Evolutionary conservation across 2,329 filamentous ascomycete species (phyloP).

Genomic region (Botrytis deweyae): DNA sequence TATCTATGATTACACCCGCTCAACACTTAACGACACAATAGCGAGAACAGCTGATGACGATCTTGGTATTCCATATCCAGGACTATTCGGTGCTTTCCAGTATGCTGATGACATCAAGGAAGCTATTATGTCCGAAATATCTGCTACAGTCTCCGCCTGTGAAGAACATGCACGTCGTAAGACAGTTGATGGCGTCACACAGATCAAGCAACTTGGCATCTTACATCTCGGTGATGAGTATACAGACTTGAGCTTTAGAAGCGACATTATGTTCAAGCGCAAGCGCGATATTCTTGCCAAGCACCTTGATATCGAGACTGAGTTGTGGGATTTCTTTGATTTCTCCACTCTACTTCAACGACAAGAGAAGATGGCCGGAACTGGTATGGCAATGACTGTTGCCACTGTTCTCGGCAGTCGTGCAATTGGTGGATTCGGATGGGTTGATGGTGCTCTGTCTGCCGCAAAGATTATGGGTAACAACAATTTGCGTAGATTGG

Average conservation of each 20-base stretch:
- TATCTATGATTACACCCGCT: constrained; percentile 80
- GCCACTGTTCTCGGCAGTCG: constrained; percentile 81
- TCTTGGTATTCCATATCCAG: constrained; percentile 82
- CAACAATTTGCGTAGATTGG: constrained; percentile 75
- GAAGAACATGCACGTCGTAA: constrained; percentile 81
- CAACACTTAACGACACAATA: constrained; percentile 74
- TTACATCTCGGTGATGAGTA: constrained; percentile 87
- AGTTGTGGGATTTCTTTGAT: constrained; percentile 93
- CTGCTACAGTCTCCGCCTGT: constrained; percentile 72
- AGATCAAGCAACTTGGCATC: constrained; percentile 85
- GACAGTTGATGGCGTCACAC: constrained; percentile 77
- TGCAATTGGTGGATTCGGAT: constrained; percentile 78
- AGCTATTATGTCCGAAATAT: constrained; percentile 87
- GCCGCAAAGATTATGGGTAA: constrained; percentile 78
- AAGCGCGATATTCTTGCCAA: constrained; percentile 78
- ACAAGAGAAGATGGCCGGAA: constrained; percentile 93
- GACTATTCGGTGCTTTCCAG: constrained; percentile 78
- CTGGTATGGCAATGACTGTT: constrained; percentile 90
- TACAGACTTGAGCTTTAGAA: constrained; percentile 79
- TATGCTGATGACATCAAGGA: constrained; percentile 92
- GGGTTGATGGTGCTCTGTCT: constrained; percentile 84
- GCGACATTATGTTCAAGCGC: constrained; percentile 86
- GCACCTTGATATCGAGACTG: constrained; percentile 83
- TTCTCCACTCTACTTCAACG: constrained; percentile 76
- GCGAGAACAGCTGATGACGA: constrained; percentile 71